phyloP scores from a whole-genome alignment of 805 yeast species.

The Saccharomycopsis lassenensis region DNA sequence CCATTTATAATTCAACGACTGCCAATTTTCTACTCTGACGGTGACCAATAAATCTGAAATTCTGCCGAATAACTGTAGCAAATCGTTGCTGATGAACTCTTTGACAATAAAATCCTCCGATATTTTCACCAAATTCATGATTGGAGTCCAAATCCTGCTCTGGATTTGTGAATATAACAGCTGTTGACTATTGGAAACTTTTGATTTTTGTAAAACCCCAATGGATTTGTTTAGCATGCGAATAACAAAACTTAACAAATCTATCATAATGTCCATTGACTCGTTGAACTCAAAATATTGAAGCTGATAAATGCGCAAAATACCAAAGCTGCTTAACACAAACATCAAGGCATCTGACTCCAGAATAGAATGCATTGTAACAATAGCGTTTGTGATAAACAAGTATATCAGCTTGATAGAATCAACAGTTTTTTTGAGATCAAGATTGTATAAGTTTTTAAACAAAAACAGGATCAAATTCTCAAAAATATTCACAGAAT shows the following conservation, averaged over 20 bases:
- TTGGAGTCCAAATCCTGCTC: constrained; percentile 8
- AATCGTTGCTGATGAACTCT: no score
- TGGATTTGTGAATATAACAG: no score
- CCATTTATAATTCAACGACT: constrained; percentile 15
- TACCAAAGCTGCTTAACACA: no score
- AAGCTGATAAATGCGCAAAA: constrained; percentile 1
- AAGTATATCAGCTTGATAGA: no score
- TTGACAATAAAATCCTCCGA: no score
- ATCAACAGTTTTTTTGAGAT: no score
- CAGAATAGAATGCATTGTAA: no score
- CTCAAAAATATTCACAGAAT: constrained; percentile 4
- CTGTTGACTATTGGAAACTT: no score
- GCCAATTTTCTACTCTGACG: constrained; percentile 14
- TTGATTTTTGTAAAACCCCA: no score
- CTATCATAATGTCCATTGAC: background rate
- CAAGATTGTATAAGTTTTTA: constrained; percentile 3
- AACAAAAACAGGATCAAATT: constrained; percentile 7
- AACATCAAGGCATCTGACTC: no score
- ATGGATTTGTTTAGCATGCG: background rate
- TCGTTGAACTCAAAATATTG: constrained; percentile 1
- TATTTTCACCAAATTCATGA: constrained; percentile 2
- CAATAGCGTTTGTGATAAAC: no score
- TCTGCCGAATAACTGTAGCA: constrained; percentile 7
- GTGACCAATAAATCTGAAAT: constrained; percentile 12
- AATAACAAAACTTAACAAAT: background rate